phyloP scores from a whole-genome alignment of 306 rosid species.

The Vigna hirtella region DNA sequence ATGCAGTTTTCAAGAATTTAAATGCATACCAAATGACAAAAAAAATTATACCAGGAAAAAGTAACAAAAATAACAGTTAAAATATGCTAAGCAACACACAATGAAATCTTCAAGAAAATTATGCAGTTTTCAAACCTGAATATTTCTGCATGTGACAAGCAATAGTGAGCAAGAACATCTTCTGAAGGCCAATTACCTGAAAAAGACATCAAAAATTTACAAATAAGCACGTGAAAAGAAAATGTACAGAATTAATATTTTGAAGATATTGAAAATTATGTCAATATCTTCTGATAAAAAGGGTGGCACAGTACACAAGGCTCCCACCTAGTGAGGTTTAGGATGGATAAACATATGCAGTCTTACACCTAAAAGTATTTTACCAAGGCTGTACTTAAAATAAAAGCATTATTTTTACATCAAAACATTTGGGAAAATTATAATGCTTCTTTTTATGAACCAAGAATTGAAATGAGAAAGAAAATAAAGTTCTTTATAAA shows the following conservation, averaged over 20 bases:
- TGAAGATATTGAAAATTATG: conserved; percentile 2
- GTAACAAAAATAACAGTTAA: conserved; percentile 21
- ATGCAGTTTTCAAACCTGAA: conserved; percentile 64
- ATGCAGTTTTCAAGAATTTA: conserved; percentile 1
- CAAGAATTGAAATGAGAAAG: too few species aligned
- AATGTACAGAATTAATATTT: conserved; percentile 15
- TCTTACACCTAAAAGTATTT: neutral
- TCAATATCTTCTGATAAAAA: neutral
- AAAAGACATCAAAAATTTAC: conserved; percentile 32
- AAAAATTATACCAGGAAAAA: too few species aligned
- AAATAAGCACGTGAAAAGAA: conserved; percentile 21
- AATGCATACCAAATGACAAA: too few species aligned
- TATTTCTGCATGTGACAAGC: conserved; percentile 64
- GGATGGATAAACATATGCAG: neutral
- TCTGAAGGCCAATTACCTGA: conserved; percentile 99
- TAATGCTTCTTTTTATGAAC: neutral
- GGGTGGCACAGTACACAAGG: neutral
- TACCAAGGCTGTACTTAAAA: neutral
- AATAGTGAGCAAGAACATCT: conserved; percentile 90
- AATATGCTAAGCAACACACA: conserved; percentile 30
- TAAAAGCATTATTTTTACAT: neutral
- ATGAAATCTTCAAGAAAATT: conserved; percentile 27
- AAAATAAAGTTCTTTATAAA: too few species aligned
- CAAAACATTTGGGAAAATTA: conserved; percentile 13
- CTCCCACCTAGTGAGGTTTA: neutral